A percentile compares a stretch with the other conserved stretches of the same genome.
Evolutionary conservation across 208 protist species (phyloP).

Genomic region (Crithidia fasciculata): DNA sequence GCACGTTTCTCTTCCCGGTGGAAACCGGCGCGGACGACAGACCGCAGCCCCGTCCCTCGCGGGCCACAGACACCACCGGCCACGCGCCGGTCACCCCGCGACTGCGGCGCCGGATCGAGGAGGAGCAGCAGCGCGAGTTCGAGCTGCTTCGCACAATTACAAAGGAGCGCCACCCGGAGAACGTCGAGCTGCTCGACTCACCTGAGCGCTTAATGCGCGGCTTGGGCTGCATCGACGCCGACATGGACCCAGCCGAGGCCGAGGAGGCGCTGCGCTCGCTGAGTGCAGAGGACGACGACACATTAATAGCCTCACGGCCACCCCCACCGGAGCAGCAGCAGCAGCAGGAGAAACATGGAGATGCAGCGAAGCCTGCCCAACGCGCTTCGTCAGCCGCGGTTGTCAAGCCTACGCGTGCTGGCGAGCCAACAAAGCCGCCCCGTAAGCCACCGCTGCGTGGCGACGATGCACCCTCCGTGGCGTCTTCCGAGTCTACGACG

Average conservation of each 20-base stretch:
- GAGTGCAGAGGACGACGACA: not conserved
- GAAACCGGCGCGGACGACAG: not conserved
- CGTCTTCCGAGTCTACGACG: not conserved
- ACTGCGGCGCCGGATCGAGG: slow-evolving; percentile 37
- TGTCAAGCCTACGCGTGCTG: not conserved
- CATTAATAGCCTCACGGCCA: not conserved
- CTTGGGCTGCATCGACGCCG: slow-evolving; percentile 13
- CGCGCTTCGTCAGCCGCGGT: not conserved
- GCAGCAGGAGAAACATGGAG: not conserved
- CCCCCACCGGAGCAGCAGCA: not conserved
- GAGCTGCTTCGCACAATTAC: slow-evolving; percentile 35
- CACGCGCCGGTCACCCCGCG: slow-evolving; percentile 49
- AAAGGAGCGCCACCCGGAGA: slow-evolving; percentile 20
- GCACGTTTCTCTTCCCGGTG: not conserved
- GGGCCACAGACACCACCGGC: slow-evolving; percentile 40
- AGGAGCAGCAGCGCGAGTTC: slow-evolving; percentile 40
- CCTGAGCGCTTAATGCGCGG: slow-evolving; percentile 18
- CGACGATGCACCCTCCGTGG: not conserved
- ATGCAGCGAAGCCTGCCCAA: not conserved
- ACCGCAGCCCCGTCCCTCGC: not conserved
- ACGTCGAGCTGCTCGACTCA: slow-evolving; percentile 21
- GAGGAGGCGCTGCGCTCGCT: slow-evolving; percentile 10
- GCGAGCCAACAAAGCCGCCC: not conserved
- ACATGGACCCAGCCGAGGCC: slow-evolving; percentile 7
- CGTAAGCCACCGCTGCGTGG: not conserved